Evolutionary conservation across 2,329 filamentous ascomycete species (phyloP), one percentile per base, ranked within the genome.

Genomic region (Aspergillus viridinutans): DNA sequence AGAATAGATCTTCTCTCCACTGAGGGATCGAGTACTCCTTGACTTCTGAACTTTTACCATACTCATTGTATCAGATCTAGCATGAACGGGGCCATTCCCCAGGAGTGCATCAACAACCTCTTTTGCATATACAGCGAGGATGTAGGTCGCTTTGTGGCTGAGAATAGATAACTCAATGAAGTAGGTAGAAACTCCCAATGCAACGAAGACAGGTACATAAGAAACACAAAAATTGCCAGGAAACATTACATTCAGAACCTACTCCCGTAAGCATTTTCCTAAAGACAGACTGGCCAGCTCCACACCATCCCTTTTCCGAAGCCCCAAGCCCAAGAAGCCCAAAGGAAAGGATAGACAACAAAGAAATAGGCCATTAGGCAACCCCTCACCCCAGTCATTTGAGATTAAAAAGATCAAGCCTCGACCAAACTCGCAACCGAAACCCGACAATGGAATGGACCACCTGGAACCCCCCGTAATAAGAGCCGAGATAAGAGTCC

Each of bases 381-480:
- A 14, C 10, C 32, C 32, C 32, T 12, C 28, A 3, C 58, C 60
- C 48, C 61, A 57, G 42, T 56, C 50, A 47, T 56, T 57, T 51
- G 45, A 43, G 45, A 59, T 58, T 48, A 50, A 57, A 47, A 60
- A 54, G 50, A 56, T 28, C 49, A 53, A 56, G 51, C 53, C 58
- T 56, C 54, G 50, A 50, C 61, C 59, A 54, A 58, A 61, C 51
- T 59, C 56, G 50, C 49, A 63, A 50, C 59, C 64, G 52, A 58
- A 61, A 53, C 50, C 43, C 43, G 45, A 61, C 47, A 56, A 66
- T 53, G 54, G 38, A 51, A 38, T 58, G 29, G 40, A 54, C 64
- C 62, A 64, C 58, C 59, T 54, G 56, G 63, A 59, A 57, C 49
- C 55, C 62, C 60, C 61, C 56, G 35, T 48, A 52, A 58, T 52